Evolutionary conservation across 441 rosid species (phyloP).

Genomic region (Viola pubescens): DNA sequence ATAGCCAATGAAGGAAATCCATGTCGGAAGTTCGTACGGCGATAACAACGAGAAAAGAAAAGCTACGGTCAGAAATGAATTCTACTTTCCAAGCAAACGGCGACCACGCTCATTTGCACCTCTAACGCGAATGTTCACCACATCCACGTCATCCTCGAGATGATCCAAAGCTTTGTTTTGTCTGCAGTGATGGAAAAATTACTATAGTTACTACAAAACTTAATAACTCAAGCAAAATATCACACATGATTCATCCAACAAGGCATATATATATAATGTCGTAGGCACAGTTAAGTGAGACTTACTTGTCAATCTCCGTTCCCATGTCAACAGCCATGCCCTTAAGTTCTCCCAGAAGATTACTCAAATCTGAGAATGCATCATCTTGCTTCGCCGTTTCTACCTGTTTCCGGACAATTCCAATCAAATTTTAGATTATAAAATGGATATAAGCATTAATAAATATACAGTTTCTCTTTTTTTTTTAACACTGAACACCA

Average conservation of each 20-base stretch:
- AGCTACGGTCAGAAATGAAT: background rate
- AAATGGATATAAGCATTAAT: too few relatives aligned
- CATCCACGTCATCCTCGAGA: constrained; percentile 64
- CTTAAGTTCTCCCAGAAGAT: constrained; percentile 69
- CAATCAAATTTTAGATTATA: background rate
- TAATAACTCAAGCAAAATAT: background rate
- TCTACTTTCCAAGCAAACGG: constrained; percentile 67
- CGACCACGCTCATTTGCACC: constrained; percentile 59
- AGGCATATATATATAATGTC: background rate
- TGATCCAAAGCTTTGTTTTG: constrained; percentile 57
- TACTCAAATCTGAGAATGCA: constrained; percentile 60
- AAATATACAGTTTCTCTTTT: too few relatives aligned
- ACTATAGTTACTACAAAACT: background rate
- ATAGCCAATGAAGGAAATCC: background rate
- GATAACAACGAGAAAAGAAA: too few relatives aligned
- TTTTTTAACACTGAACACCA: background rate
- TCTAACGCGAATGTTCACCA: constrained; percentile 50
- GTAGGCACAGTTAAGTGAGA: too few relatives aligned
- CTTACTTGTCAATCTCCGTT: constrained; percentile 68
- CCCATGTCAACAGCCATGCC: constrained; percentile 89
- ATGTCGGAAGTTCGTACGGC: constrained; percentile 1
- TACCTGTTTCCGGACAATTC: constrained; percentile 33
- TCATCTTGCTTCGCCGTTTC: constrained; percentile 86
- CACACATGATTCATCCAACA: background rate
- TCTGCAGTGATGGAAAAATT: constrained; percentile 32